phyloP scores from a whole-genome alignment of 768 basidiomycete species.

The Rhodotorula paludigena region DNA sequence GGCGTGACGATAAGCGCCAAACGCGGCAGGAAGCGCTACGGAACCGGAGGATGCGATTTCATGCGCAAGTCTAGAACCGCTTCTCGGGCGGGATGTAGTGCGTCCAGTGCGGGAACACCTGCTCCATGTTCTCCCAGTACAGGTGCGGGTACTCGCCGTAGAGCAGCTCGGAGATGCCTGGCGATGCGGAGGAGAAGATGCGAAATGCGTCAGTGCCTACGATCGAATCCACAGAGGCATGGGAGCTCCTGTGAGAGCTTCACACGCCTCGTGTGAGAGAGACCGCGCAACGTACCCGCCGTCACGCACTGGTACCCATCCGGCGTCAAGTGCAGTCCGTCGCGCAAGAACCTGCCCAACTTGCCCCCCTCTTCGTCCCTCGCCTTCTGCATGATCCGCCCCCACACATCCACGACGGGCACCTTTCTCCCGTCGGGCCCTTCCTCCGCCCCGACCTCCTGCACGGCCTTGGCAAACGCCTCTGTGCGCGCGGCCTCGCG shows the following conservation, averaged over 20 bases:
- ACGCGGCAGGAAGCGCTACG: no score
- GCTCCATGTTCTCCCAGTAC: constrained; percentile 34
- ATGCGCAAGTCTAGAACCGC: constrained; percentile 9
- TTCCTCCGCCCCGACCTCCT: constrained; percentile 11
- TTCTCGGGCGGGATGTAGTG: constrained; percentile 11
- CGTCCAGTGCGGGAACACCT: constrained; percentile 36
- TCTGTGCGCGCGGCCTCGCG: constrained; percentile 29
- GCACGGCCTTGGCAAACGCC: constrained; percentile 28
- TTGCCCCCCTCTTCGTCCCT: constrained; percentile 2
- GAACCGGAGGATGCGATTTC: no score
- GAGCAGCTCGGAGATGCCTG: constrained; percentile 22
- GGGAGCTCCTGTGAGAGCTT: neutral
- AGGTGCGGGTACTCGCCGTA: constrained; percentile 23
- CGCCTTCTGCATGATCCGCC: constrained; percentile 6
- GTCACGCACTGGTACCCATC: constrained; percentile 33
- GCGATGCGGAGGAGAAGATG: neutral
- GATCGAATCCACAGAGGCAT: no score
- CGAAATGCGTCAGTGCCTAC: no score
- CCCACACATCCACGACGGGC: constrained; percentile 26
- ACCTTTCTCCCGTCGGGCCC: neutral
- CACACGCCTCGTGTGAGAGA: neutral
- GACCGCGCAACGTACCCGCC: constrained; percentile 10
- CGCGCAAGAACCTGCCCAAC: constrained; percentile 24
- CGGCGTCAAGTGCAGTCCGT: constrained; percentile 34
- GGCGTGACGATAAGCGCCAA: no score